Evolutionary conservation across 1,139 yeast genomes (phyloP), one percentile per base, ranked within the genome.

Genomic region (Yamadazyma sp.): DNA sequence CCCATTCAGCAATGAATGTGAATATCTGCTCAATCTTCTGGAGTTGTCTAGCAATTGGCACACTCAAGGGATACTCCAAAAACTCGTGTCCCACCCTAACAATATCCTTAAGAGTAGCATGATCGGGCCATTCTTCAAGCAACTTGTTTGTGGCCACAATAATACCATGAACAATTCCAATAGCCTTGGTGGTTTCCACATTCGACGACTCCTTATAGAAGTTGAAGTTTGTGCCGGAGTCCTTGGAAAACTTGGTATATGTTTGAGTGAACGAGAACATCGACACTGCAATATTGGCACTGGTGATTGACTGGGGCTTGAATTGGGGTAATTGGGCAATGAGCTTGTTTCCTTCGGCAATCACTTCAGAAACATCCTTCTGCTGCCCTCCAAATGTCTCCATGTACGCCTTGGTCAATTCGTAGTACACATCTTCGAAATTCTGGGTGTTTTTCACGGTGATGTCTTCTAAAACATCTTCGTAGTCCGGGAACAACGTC

Each of bases 121-220:
- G 96, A 52, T 94, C 98, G 0, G 98, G 97, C 96, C 97, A 92
- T 54, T 82, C 80, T 16, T 63, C 64, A 12, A 85, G 59, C 20
- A 87, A 60, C n/a, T 65, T 67, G 12, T 59, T 51, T 3, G 78
- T 77, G 3, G 77, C 63, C 3, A 60, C 57, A 45, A 73, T 67
- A 7, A 89, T 59, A 2, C 64, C 67, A 10, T 73, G 62, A 8
- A 86, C 66, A 2, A 83, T 54, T 2, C 54, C 56, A 34, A 82
- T 74, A 1, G 95, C 87, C 31, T 61, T 64, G 42, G 72, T 73
- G 1, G 86, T 75, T 53, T 89, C 95, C 3, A 60, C 56, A 6
- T 80, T 70, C 33, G 80, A 77, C 12, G 77, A 66, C n/a, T 83
- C 90, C 38, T 70, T 70, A 57, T 90, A 90, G 53, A 87, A 87